Evolutionary conservation across 2,329 filamentous ascomycete species (phyloP).

Genomic region (Arthrobotrys musiformis): DNA sequence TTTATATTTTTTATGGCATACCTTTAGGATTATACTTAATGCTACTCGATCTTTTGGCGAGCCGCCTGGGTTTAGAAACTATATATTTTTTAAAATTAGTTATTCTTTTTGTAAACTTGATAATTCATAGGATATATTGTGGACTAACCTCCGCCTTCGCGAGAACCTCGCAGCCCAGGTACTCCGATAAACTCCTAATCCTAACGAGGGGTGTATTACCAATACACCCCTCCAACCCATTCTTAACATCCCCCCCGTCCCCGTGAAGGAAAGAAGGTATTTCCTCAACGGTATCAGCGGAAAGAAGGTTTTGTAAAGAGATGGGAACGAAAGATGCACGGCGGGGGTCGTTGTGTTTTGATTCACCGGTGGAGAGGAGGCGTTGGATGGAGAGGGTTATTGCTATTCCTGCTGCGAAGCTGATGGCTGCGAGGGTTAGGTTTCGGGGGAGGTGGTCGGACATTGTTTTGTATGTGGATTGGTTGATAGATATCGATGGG

Average conservation of each 20-base stretch:
- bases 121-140: neutral
- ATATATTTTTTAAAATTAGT: neutral
- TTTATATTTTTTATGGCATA: conserved; percentile 57
- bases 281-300: neutral
- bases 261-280: conserved; percentile 12
- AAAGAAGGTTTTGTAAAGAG: conserved; percentile 25
- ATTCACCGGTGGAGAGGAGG: neutral
- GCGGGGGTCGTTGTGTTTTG: conserved; percentile 10
- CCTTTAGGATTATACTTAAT: conserved; percentile 81
- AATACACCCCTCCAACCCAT: conserved; percentile 90
- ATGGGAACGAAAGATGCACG: conserved; percentile 42
- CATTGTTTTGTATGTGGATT: neutral
- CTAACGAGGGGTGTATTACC: conserved; percentile 90
- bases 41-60: conserved; percentile 96
- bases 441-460: conserved; percentile 23
- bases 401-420: conserved; percentile 39
- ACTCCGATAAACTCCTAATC: conserved; percentile 84
- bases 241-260: conserved; percentile 67
- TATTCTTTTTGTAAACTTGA: no score
- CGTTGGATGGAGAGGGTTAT: conserved; percentile 37
- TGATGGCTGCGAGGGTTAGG: conserved; percentile 14
- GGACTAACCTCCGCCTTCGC: conserved; percentile 81
- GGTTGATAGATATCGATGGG: neutral
- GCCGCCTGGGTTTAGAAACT: conserved; percentile 91
- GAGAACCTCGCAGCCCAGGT: conserved; percentile 87